Base-by-base conservation (phyloP, 2,329 filamentous ascomycete genomes). In the Monilinia fructicola region DNA sequence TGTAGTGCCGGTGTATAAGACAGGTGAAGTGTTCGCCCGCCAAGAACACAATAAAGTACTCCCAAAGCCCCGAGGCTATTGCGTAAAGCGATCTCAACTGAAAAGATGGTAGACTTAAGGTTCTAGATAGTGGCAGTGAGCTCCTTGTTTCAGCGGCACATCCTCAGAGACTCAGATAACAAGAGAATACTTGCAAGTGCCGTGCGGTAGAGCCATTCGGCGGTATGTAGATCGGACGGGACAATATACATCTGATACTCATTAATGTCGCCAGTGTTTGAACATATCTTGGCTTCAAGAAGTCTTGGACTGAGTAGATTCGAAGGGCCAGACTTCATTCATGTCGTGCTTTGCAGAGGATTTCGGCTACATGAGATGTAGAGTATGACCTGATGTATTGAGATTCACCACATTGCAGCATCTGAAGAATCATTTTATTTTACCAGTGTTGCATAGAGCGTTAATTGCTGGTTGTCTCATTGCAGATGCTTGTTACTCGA, bases 121-220 rank as follows among this genome's bases (percentile, higher is more conserved):
- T 48, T 60, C 42, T 21, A 21, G 21, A 10, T 5, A 42, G 40
- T 42, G 40, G 16, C 28, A 31, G 35, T 12, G 11, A 48, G 31
- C 14, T 48, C 48, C 21, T 48, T 21, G n/a, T 60, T 14, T 26
- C 56, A 14, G 26, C n/a, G 7, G 28, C 21, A 48, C 28, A 59
- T 48, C 3, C 21, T 23, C 44, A 44, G 40, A 21, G 14, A 18
- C 14, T 18, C 18, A 10, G 14, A 31, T 28, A 53, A 31, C 28
- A 28, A 10, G 7, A 60, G 31, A 35, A 35, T 35, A 35, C 28
- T 31, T 23, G 21, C 18, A n/a, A 60, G 16, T 38, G 21, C 42
- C 26, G 40, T 16, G 55, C 28, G 40, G 42, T 46, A 59, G 42
- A 31, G 42, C 26, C 11, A 59, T 26, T 59, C 31, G 56, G 56